Base-by-base conservation (phyloP, 768 basidiomycete genomes). In the Lentinula raphanica region DNA sequence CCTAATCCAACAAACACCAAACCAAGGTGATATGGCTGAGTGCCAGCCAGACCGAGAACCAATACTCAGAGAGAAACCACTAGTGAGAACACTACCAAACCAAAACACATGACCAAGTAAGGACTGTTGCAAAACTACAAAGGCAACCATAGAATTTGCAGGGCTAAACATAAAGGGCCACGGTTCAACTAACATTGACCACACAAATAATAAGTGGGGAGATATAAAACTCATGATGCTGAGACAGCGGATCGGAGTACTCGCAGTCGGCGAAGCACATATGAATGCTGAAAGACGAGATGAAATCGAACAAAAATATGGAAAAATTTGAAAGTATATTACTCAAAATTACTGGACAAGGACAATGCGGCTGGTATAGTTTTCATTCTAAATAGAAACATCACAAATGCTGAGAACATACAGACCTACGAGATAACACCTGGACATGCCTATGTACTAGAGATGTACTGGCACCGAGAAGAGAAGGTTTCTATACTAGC, bases 371-470 rank as follows among this genome's bases (percentile, higher is more conserved):
- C 45, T 19, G 62, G 56, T 58, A 73, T 72, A 8, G 74, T 72
- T 2, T 56, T 75, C 3, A 61, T 73, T 0, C 48, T 76, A 6
- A 75, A 76, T 56, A 74, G 68, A 61, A 39, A 63, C 8, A 31
- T 67, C 2, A 67, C 64, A 6, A 56, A 61, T 5, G 59, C 63
- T 35, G 40, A 60, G 1, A 61, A 69, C 12, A 44, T 40, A 3
- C 56, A 32, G 35, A 19, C 40, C 0, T 49, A 5, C 9, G 21
- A 58, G 15, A 50, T 74, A 23, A 58, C 71, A 0, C 69, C 66
- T 21, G 72, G 71, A 2, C 57, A 69, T 56, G 73, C 68, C 8
- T 9, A 68, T 7, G 12, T 62, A 44, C 65, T 75, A 11, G 74
- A 51, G 36, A 59, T 63, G 0, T 40, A 51, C 9, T 67, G 67